Percentiles rank a stretch among this genome's conserved stretches.
Conservation (phyloP, 2,329 filamentous ascomycete species). For the Epichloe glyceriae region DNA sequence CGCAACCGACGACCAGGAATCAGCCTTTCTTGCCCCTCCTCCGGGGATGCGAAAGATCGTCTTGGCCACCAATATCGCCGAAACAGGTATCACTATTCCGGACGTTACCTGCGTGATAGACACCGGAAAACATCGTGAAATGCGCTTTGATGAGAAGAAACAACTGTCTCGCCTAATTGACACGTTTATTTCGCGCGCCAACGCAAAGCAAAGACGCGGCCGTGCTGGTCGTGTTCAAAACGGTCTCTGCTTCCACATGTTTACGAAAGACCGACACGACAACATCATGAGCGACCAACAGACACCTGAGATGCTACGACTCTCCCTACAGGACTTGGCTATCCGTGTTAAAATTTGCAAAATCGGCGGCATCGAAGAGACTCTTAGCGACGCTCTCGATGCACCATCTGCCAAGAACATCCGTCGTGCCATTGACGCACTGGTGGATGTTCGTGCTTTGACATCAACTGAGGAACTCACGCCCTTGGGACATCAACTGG, state of each 20-base stretch:
- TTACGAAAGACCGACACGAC: constrained; percentile 83
- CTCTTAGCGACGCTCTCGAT: constrained; percentile 75
- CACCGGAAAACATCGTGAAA: constrained; percentile 92
- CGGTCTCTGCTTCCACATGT: constrained; percentile 89
- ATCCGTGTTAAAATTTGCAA: constrained; percentile 97
- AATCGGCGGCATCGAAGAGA: constrained; percentile 84
- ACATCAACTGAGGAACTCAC: constrained; percentile 75
- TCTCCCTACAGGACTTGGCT: constrained; percentile 88
- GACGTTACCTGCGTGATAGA: constrained; percentile 96
- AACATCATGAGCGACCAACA: constrained; percentile 79
- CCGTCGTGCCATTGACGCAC: constrained; percentile 77
- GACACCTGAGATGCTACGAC: constrained; percentile 86
- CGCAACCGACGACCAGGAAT: constrained; percentile 90
- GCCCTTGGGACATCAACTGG: constrained; percentile 72
- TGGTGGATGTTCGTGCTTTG: constrained; percentile 84
- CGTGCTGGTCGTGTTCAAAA: constrained; percentile 92
- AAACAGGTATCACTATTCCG: constrained; percentile 96
- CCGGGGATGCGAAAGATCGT: constrained; percentile 81
- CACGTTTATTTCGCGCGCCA: constrained; percentile 88
- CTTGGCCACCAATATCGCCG: constrained; percentile 92
- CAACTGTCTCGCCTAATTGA: constrained; percentile 86
- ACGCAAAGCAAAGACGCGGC: constrained; percentile 87
- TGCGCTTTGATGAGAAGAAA: constrained; percentile 87
- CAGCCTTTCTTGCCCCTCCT: constrained; percentile 77
- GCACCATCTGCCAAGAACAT: constrained; percentile 88